phyloP scores from a whole-genome alignment of 257 asterid species.

The Salvia splendens region DNA sequence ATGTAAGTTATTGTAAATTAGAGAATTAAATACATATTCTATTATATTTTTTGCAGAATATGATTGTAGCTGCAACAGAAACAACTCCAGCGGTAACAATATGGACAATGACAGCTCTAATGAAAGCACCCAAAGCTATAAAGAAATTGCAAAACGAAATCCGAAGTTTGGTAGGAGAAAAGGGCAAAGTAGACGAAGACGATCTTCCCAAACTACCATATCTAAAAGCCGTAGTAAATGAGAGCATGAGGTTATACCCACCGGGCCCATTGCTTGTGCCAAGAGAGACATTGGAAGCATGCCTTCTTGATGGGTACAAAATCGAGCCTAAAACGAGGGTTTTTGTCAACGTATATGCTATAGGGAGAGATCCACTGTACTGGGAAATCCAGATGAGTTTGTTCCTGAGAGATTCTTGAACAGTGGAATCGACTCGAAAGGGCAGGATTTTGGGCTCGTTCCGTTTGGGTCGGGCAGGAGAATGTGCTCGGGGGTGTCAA shows the following conservation, averaged over 20 bases:
- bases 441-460: conserved; percentile 28
- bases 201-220: conserved; percentile 28
- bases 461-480: conserved; percentile 38
- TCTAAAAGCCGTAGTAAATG: conserved; percentile 27
- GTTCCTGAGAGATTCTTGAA: conserved; percentile 32
- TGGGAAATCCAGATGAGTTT: conserved; percentile 35
- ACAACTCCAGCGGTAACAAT: not conserved
- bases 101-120: conserved; percentile 31
- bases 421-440: conserved; percentile 20
- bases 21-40: no score
- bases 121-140: conserved; percentile 19
- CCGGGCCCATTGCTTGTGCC: conserved; percentile 30
- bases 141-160: conserved; percentile 21
- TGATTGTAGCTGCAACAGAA: no score
- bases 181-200: conserved; percentile 23
- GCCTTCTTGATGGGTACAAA: conserved; percentile 26
- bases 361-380: conserved; percentile 29
- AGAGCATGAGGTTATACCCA: conserved; percentile 28
- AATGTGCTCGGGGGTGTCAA: conserved; percentile 27
- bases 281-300: conserved; percentile 18
- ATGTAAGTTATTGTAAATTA: no score
- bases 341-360: conserved; percentile 29
- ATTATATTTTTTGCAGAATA: no score
- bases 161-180: conserved; percentile 15
- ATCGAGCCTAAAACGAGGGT: conserved; percentile 28